phyloP scores from a whole-genome alignment of 768 basidiomycete genomes.

The Mycena capillaripes region DNA sequence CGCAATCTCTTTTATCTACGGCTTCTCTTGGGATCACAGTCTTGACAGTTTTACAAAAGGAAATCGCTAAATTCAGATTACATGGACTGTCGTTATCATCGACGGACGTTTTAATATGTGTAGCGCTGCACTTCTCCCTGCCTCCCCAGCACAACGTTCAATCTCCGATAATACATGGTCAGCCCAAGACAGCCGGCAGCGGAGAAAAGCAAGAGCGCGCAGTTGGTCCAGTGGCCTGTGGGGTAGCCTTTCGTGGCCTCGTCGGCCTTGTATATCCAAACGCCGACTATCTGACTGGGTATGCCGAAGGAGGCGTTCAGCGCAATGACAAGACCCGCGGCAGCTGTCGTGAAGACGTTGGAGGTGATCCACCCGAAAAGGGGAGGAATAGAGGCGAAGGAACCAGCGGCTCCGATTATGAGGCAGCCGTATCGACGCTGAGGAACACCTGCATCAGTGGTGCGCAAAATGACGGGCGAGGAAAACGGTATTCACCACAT shows the following conservation, averaged over 20 bases:
- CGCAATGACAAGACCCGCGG: slow-evolving; percentile 39
- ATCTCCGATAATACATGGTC: slow-evolving; percentile 20
- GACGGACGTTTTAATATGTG: too few relatives aligned
- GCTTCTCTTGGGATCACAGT: too few relatives aligned
- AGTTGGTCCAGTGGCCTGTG: slow-evolving; percentile 53
- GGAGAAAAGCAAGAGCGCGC: slow-evolving; percentile 43
- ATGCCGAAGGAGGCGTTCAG: slow-evolving; percentile 52
- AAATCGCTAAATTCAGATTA: too few relatives aligned
- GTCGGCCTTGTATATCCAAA: slow-evolving; percentile 39
- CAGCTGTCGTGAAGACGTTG: slow-evolving; percentile 47
- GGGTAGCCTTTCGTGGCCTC: slow-evolving; percentile 47
- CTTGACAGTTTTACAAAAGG: too few relatives aligned
- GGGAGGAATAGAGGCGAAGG: slow-evolving; percentile 50
- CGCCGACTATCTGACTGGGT: slow-evolving; percentile 49
- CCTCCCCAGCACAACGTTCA: neutral
- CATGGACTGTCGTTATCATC: too few relatives aligned
- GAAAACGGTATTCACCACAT: slow-evolving; percentile 9
- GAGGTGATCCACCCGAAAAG: slow-evolving; percentile 53
- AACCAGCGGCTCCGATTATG: slow-evolving; percentile 47
- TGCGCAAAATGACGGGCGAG: too few relatives aligned
- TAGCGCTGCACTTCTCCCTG: slow-evolving; percentile 3
- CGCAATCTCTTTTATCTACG: too few relatives aligned
- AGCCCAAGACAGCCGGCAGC: slow-evolving; percentile 20
- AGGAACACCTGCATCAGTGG: neutral
- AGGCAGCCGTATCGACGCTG: slow-evolving; percentile 48